A percentile compares a stretch with the other conserved stretches of the same genome.
phyloP scores from a whole-genome alignment of 1,284 basidiomycete species.

The Dichomitus squalens region DNA sequence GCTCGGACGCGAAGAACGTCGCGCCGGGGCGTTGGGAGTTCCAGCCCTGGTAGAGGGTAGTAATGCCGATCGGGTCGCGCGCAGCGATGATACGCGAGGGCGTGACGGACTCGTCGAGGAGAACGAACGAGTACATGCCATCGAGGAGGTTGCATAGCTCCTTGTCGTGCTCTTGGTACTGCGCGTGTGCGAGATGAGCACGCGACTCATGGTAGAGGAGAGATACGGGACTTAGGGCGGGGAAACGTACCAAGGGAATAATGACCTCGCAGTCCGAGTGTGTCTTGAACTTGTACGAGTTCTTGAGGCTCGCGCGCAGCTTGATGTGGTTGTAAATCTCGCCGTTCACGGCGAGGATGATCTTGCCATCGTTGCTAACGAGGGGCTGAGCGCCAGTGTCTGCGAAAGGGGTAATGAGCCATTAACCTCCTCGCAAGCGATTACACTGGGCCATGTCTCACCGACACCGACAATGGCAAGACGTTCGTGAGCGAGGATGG shows the following conservation, averaged over 20 bases:
- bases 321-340: constrained; percentile 99
- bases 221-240: not conserved
- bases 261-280: constrained; percentile 99
- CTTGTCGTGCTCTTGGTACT: constrained; percentile 88
- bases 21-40: constrained; percentile 83
- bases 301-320: constrained; percentile 72
- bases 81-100: constrained; percentile 94
- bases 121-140: constrained; percentile 99
- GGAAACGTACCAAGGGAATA: constrained; percentile 75
- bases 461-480: constrained; percentile 98
- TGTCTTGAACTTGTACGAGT: constrained; percentile 86
- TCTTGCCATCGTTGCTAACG: constrained; percentile 83
- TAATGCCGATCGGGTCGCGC: constrained; percentile 97
- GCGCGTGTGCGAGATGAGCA: constrained; percentile 8
- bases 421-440: not conserved
- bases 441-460: constrained; percentile 48
- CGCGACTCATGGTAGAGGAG: not conserved
- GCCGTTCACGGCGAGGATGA: constrained; percentile 94
- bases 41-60: constrained; percentile 97
- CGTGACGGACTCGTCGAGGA: constrained; percentile 90
- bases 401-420: constrained; percentile 34
- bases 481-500: constrained; percentile 87
- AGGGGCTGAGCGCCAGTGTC: constrained; percentile 98
- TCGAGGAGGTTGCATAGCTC: constrained; percentile 84
- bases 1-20: constrained; percentile 94